phyloP scores from a whole-genome alignment of 2,329 filamentous ascomycete genomes.

The Ophiostoma montium region DNA sequence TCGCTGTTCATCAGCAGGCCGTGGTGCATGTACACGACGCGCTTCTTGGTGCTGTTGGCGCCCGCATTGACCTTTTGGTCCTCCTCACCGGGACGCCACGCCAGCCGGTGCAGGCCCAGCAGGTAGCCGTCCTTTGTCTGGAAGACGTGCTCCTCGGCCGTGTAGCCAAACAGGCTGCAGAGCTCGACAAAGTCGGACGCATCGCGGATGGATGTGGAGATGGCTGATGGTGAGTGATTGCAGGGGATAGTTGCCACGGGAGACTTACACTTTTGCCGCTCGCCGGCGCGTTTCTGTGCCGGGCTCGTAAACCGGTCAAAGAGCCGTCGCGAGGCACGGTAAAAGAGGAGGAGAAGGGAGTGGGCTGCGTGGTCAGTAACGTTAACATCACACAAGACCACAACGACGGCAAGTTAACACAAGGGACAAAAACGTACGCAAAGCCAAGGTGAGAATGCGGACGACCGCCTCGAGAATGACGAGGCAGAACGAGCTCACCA shows the following conservation, averaged over 20 bases:
- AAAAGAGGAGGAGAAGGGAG: constrained; percentile 69
- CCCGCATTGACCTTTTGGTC: constrained; percentile 63
- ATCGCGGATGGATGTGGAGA: constrained; percentile 66
- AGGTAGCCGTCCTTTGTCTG: constrained; percentile 91
- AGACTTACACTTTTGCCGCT: constrained; percentile 50
- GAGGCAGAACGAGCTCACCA: constrained; percentile 70
- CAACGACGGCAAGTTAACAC: no score
- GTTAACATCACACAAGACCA: no score
- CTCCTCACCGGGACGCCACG: constrained; percentile 71
- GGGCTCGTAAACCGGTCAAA: constrained; percentile 69
- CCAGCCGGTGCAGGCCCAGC: constrained; percentile 75
- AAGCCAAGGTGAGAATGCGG: constrained; percentile 70
- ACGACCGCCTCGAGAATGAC: constrained; percentile 72
- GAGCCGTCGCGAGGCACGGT: constrained; percentile 63
- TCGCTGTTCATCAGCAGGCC: constrained; percentile 97
- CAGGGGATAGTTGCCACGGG: constrained; percentile 37
- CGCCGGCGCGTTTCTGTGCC: constrained; percentile 51
- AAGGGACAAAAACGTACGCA: constrained; percentile 45
- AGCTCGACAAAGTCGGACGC: constrained; percentile 87
- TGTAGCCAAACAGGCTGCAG: constrained; percentile 83
- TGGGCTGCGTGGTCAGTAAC: constrained; percentile 62
- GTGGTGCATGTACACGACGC: constrained; percentile 87
- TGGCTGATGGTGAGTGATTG: constrained; percentile 30
- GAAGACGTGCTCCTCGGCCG: constrained; percentile 89
- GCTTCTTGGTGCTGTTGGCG: constrained; percentile 55